Base-by-base conservation (phyloP, 331 rosid genomes). In the Cucumis variabilis region DNA sequence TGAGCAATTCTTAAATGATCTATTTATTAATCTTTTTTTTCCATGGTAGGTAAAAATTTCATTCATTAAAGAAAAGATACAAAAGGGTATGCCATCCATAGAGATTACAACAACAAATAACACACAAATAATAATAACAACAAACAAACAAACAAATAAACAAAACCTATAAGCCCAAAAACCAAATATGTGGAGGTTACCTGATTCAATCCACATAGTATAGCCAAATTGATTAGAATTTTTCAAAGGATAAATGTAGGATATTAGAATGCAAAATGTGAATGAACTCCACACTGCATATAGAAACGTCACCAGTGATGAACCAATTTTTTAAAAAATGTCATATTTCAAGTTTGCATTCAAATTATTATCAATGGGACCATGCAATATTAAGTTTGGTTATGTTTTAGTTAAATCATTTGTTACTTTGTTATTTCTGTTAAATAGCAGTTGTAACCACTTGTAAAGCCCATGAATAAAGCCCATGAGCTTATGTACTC, bases 141-240 rank as follows among this genome's bases (percentile, higher is more conserved):
- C 7, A 33, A 44, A 44, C 8, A 7, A 44, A 44, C 8, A 44
- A 44, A 44, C 8, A 44, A 44, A 44, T 44, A 44, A 44, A 44
- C 10, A 62, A 20, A 63, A 62, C 24, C 23, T 62, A 28, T 21
- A 48, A 21, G 20, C 28, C n/a, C 53, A 19, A 67, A 82, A 51
- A 87, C 23, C 28, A 83, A 83, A 14, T 67, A 72, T 87, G 76
- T 24, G 44, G 68, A 88, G 58, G 91, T 91, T 87, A 95, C 98
- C 96, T 91, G 98, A 89, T 87, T 74, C 88, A 88, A 91, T 88
- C 98, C 98, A 97, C 95, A 93, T 91, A 53, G 95, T 93, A 23
- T 78, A 58, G 89, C 88, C 92, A 69, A 93, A 91, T 69, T 90
- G 90, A 82, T 88, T 93, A 5, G 89, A 90, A 86, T 88, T 89